These are phyloP conservation scores for Fraxinus latifolia DNA, from an alignment of 305 asterid species.

Conservation along the genomic window DNA sequence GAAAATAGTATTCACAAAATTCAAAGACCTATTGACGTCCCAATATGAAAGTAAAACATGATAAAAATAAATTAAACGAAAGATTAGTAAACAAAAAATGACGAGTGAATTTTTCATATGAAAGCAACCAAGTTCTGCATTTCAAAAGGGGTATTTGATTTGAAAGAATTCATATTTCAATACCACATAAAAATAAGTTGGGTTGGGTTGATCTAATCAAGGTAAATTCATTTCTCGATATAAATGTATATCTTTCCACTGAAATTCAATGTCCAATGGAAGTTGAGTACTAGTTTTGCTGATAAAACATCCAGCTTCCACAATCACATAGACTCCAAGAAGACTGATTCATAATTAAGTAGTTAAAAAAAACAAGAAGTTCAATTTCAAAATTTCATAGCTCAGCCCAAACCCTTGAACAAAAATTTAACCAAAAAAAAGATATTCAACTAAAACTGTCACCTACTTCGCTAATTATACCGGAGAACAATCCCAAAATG, in stretches of 20 bases:
- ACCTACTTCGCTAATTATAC: not conserved
- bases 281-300: not conserved
- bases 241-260: not conserved
- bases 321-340: not conserved
- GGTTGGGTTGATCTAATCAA: not conserved
- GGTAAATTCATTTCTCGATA: not conserved
- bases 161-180: not conserved
- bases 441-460: not conserved
- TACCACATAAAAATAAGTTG: not conserved
- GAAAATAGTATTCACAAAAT: not conserved
- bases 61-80: not conserved
- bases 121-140: not conserved
- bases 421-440: not conserved
- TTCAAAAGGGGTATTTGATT: not conserved
- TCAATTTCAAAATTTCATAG: not conserved
- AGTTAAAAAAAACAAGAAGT: not conserved
- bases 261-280: not conserved
- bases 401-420: not conserved
- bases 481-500: not conserved
- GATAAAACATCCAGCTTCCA: not conserved
- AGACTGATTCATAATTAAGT: not conserved
- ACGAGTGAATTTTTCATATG: not conserved
- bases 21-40: not conserved
- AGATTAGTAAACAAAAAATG: not conserved
- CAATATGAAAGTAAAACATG: not conserved